Evolutionary conservation across 2,329 filamentous ascomycete species (phyloP).

Genomic region (Hymenoscyphus repandus): DNA sequence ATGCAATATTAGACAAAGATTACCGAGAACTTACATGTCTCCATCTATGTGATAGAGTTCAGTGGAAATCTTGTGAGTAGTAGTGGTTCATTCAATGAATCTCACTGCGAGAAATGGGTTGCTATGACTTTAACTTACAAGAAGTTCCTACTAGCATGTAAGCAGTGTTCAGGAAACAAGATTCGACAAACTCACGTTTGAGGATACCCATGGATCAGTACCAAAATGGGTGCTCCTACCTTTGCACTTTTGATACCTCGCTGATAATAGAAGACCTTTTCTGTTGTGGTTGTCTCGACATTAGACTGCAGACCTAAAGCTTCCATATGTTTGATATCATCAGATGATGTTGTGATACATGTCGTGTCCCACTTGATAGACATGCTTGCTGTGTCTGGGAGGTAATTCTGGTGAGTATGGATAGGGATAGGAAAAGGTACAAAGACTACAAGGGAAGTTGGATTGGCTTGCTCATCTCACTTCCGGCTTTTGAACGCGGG

Average conservation of each 20-base stretch:
- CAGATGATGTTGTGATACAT: neutral
- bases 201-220: slow-evolving; percentile 42
- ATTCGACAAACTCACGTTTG: slow-evolving; percentile 32
- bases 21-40: slow-evolving; percentile 14
- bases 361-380: neutral
- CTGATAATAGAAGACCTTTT: slow-evolving; percentile 15
- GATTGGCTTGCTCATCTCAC: too few relatives aligned
- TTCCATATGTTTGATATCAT: slow-evolving; percentile 12
- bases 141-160: too few relatives aligned
- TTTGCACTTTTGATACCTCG: slow-evolving; percentile 16
- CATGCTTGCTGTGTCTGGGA: neutral
- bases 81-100: too few relatives aligned
- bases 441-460: too few relatives aligned
- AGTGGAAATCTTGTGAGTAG: too few relatives aligned
- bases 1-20: neutral
- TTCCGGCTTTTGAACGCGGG: too few relatives aligned
- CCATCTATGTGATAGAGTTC: slow-evolving; percentile 1
- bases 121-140: too few relatives aligned
- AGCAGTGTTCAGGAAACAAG: too few relatives aligned
- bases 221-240: slow-evolving; percentile 30
- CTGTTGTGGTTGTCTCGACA: slow-evolving; percentile 1
- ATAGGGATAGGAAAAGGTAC: too few relatives aligned
- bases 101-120: too few relatives aligned
- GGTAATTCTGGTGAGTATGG: too few relatives aligned
- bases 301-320: slow-evolving; percentile 15